phyloP scores from a whole-genome alignment of 495 filamentous ascomycete genomes.

The Tetracladium setigerum region DNA sequence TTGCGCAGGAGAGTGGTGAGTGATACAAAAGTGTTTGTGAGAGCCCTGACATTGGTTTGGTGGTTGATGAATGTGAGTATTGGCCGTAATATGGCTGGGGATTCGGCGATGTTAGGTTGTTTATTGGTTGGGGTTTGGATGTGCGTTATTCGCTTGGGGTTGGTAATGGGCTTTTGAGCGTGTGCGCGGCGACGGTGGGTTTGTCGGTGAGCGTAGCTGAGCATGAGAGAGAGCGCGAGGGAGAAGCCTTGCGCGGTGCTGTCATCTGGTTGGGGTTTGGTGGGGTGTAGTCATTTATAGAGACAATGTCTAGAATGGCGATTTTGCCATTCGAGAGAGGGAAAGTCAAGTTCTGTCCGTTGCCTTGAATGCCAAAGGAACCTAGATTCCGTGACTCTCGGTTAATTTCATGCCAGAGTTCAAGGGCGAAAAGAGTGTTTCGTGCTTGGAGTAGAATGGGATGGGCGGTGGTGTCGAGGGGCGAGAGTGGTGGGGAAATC shows the following conservation, averaged over 20 bases:
- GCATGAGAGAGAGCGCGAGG: conserved; percentile 56
- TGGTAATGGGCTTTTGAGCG: conserved; percentile 49
- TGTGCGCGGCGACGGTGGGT: conserved; percentile 56
- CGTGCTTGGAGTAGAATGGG: conserved; percentile 70
- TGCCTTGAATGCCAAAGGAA: conserved; percentile 55
- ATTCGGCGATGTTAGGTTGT: too few relatives aligned
- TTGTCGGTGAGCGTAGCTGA: conserved; percentile 64
- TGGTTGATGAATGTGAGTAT: conserved; percentile 59
- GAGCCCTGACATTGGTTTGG: conserved; percentile 32
- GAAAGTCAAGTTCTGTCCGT: conserved; percentile 50
- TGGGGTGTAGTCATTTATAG: conserved; percentile 32
- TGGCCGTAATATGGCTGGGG: conserved; percentile 46
- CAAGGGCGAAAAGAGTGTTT: conserved; percentile 83
- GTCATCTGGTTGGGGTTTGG: conserved; percentile 12
- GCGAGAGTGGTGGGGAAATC: conserved; percentile 25
- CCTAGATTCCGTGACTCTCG: conserved; percentile 68
- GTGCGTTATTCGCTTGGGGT: conserved; percentile 36
- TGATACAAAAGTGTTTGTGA: conserved; percentile 31
- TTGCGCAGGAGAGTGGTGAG: conserved; percentile 31
- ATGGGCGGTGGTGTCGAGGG: conserved; percentile 35
- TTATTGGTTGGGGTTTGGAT: conserved; percentile 35
- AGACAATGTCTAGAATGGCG: conserved; percentile 60
- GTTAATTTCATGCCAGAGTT: conserved; percentile 87
- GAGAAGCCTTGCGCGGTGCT: conserved; percentile 49
- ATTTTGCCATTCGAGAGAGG: conserved; percentile 43